Percentiles rank a stretch among this genome's conserved stretches.
Evolutionary conservation across 225 moss, liverwort and hornwort genomes (phyloP).

Genomic region (Takakia lepidozioides): DNA sequence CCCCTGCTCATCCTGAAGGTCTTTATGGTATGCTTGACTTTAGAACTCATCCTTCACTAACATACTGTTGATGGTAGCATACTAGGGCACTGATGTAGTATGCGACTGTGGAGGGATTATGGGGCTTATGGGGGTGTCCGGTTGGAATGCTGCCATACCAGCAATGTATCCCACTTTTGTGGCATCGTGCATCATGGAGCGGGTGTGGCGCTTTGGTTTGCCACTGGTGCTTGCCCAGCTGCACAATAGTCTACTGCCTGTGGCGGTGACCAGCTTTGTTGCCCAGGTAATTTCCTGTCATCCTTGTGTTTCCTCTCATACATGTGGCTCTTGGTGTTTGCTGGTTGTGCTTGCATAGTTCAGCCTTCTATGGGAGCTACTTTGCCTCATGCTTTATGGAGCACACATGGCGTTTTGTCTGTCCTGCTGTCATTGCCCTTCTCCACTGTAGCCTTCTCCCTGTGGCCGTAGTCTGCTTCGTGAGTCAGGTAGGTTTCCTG

Average conservation of each 20-base stretch:
- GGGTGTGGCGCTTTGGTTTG: slow-evolving; percentile 80
- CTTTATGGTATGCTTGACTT: slow-evolving; percentile 42
- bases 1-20: slow-evolving; percentile 75
- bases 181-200: slow-evolving; percentile 77
- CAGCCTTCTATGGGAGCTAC: slow-evolving; percentile 72
- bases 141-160: slow-evolving; percentile 62
- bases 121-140: slow-evolving; percentile 42
- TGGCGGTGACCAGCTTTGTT: slow-evolving; percentile 85
- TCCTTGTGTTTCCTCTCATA: no score
- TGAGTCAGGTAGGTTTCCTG: slow-evolving; percentile 60
- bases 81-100: no score
- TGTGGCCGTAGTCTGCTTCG: slow-evolving; percentile 67
- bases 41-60: no score
- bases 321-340: no score
- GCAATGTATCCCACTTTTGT: slow-evolving; percentile 81
- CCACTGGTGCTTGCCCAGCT: slow-evolving; percentile 73
- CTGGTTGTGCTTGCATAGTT: slow-evolving; percentile 54
- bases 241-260: slow-evolving; percentile 76
- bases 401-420: slow-evolving; percentile 73
- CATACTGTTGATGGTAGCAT: no score
- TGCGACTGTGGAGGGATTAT: no score
- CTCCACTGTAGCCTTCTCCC: slow-evolving; percentile 69
- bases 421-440: slow-evolving; percentile 67
- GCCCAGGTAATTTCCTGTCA: slow-evolving; percentile 67
- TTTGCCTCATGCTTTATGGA: slow-evolving; percentile 77